These are phyloP conservation scores for Paspalum vaginatum DNA, from an alignment of 176 grass and related monocot species.

Conservation along the genomic window DNA sequence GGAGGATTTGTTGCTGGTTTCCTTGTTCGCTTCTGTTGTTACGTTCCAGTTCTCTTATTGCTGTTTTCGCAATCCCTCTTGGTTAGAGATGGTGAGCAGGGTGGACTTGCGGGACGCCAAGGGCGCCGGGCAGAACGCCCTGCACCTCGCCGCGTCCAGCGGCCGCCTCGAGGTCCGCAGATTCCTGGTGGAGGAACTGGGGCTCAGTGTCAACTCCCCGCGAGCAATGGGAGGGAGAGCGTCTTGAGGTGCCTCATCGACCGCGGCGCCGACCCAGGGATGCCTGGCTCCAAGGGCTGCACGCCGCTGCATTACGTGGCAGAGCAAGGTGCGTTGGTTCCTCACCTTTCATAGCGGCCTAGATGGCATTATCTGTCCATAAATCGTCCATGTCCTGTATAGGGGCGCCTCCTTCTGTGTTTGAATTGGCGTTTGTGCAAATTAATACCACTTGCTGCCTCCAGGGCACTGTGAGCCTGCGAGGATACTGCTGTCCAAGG, in stretches of 20 bases:
- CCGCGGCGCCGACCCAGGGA: slow-evolving; percentile 26
- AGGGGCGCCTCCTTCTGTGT: background rate
- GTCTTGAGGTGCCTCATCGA: slow-evolving; percentile 37
- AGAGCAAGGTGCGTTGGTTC: slow-evolving; percentile 22
- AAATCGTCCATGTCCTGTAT: background rate
- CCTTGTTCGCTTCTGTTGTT: background rate
- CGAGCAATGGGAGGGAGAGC: background rate
- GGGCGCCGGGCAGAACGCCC: slow-evolving; percentile 29
- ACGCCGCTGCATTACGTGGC: slow-evolving; percentile 46
- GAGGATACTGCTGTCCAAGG: slow-evolving; percentile 38
- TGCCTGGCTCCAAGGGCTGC: slow-evolving; percentile 8
- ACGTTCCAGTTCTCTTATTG: background rate
- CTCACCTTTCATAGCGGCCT: background rate
- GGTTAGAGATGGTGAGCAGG: slow-evolving; percentile 29
- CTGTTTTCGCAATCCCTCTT: background rate
- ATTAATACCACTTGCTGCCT: background rate
- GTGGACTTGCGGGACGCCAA: slow-evolving; percentile 37
- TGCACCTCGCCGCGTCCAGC: slow-evolving; percentile 44
- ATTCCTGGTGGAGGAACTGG: slow-evolving; percentile 49
- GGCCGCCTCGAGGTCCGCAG: slow-evolving; percentile 39
- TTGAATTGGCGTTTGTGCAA: background rate
- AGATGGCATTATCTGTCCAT: background rate
- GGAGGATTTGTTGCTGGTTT: background rate
- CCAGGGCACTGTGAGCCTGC: slow-evolving; percentile 30
- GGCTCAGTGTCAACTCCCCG: slow-evolving; percentile 36